phyloP scores from a whole-genome alignment of 371 early-diverging fungal species.

The Coemansia sp. region DNA sequence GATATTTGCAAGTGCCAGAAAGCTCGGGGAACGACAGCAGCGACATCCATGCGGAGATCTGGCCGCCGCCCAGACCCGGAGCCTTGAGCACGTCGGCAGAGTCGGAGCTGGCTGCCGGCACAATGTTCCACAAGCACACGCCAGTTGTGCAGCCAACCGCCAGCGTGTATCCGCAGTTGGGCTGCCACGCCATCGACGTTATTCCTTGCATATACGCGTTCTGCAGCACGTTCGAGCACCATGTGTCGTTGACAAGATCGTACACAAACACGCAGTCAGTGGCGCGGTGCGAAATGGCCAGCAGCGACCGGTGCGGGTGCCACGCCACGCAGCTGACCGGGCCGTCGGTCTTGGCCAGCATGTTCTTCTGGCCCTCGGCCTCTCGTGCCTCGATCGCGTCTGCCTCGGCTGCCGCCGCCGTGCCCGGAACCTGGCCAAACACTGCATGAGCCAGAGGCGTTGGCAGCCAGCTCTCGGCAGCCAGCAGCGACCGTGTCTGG shows the following conservation, averaged over 20 bases:
- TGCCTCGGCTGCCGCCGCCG: conserved; percentile 25
- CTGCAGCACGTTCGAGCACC: conserved; percentile 44
- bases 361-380: conserved; percentile 24
- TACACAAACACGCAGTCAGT: conserved; percentile 42
- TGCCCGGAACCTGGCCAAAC: conserved; percentile 29
- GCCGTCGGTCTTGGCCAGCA: conserved; percentile 40
- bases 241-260: conserved; percentile 39
- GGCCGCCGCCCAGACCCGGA: conserved; percentile 22
- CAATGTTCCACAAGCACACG: conserved; percentile 47
- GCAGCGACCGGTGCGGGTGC: conserved; percentile 49
- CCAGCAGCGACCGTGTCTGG: conserved; percentile 14
- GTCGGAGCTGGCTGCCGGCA: conserved; percentile 2
- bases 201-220: conserved; percentile 45
- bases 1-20: background rate
- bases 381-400: conserved; percentile 15
- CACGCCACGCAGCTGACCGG: conserved; percentile 45
- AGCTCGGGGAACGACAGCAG: conserved; percentile 34
- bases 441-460: conserved; percentile 15
- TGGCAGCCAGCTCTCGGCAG: conserved; percentile 42
- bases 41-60: conserved; percentile 48
- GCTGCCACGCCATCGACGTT: conserved; percentile 51
- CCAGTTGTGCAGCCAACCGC: conserved; percentile 47
- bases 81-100: conserved; percentile 10
- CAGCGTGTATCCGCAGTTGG: conserved; percentile 44
- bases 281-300: conserved; percentile 42